A percentile compares a stretch with the other conserved stretches of the same genome.
Evolutionary conservation across 345 rosid genomes (phyloP).

Genomic region (Eucalyptus cloeziana): DNA sequence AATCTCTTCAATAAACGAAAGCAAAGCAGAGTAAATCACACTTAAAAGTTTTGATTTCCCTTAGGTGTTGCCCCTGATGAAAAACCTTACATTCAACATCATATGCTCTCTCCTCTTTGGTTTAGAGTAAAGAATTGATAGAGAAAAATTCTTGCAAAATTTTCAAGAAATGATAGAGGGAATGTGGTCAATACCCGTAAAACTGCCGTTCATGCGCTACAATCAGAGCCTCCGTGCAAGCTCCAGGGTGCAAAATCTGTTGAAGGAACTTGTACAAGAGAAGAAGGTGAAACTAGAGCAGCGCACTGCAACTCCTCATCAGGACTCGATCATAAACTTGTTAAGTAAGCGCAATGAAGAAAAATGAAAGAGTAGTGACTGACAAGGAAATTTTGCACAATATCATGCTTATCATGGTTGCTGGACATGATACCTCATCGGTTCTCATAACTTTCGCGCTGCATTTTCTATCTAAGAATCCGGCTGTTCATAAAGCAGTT

Average conservation of each 20-base stretch:
- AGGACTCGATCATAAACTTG: constrained; percentile 35
- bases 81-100: constrained; percentile 22
- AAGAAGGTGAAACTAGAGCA: constrained; percentile 18
- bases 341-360: constrained; percentile 7
- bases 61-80: constrained; percentile 18
- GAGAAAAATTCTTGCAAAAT: not conserved
- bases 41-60: not conserved
- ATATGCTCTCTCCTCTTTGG: constrained; percentile 11
- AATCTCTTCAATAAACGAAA: not conserved
- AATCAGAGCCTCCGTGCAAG: constrained; percentile 25
- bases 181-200: constrained; percentile 3
- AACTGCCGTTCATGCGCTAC: constrained; percentile 20
- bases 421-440: constrained; percentile 49
- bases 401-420: constrained; percentile 38
- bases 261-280: constrained; percentile 18
- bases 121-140: constrained; percentile 1
- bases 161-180: constrained; percentile 7
- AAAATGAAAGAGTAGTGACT: constrained; percentile 2
- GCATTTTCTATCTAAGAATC: constrained; percentile 24
- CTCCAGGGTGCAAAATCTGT: constrained; percentile 4
- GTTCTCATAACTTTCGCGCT: constrained; percentile 35
- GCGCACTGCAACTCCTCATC: constrained; percentile 6
- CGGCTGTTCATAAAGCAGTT: constrained; percentile 20
- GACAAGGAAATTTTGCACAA: constrained; percentile 43
- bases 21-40: not conserved